These are phyloP conservation scores for Ricinus communis DNA, from an alignment of 345 rosid species.

Conservation along the genomic window DNA sequence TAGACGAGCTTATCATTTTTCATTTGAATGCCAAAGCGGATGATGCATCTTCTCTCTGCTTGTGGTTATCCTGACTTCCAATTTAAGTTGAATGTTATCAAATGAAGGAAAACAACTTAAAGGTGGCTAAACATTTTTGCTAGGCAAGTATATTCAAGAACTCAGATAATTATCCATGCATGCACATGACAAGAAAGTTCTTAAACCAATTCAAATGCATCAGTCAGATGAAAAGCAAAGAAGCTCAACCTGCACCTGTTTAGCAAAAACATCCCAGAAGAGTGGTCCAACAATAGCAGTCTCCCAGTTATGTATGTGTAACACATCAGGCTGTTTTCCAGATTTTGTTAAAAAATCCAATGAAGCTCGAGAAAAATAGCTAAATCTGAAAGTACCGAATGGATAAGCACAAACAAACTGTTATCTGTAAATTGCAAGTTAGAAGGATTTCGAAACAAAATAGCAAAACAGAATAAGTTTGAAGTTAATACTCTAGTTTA, in stretches of 20 bases:
- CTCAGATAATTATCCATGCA: too few relatives aligned
- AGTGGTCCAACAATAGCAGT: slow-evolving; percentile 85
- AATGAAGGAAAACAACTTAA: neutral
- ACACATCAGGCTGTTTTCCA: slow-evolving; percentile 83
- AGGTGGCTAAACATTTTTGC: too few relatives aligned
- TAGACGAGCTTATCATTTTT: neutral
- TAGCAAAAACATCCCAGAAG: slow-evolving; percentile 84
- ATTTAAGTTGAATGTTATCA: neutral
- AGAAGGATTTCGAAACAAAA: neutral
- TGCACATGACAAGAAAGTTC: neutral
- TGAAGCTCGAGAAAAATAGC: slow-evolving; percentile 87
- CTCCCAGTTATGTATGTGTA: slow-evolving; percentile 86
- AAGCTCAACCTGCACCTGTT: slow-evolving; percentile 47
- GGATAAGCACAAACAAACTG: slow-evolving; percentile 17
- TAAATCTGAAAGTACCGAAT: slow-evolving; percentile 48
- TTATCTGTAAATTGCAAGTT: neutral
- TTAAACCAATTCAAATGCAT: slow-evolving; percentile 6
- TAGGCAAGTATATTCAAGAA: too few relatives aligned
- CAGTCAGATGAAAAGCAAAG: neutral
- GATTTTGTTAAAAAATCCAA: slow-evolving; percentile 77
- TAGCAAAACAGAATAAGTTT: neutral
- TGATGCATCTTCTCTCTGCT: neutral
- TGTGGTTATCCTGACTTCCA: neutral
- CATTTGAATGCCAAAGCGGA: slow-evolving; percentile 2
- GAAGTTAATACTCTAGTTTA: neutral